phyloP scores from a whole-genome alignment of 768 basidiomycete genomes.

The Pisolithus tinctorius region DNA sequence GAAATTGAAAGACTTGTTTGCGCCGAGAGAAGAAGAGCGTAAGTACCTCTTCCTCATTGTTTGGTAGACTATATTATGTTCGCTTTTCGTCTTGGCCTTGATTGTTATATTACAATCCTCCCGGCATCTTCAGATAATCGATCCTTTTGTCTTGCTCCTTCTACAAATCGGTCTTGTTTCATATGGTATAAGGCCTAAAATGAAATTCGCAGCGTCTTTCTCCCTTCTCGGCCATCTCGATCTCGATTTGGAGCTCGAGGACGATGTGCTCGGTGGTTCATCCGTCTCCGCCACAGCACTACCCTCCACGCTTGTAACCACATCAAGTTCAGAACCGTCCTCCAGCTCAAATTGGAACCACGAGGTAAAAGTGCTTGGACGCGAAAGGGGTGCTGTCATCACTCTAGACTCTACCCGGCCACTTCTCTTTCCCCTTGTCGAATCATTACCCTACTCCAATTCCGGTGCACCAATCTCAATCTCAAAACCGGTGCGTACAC shows the following conservation, averaged over 20 bases:
- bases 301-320: neutral
- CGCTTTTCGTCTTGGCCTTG: neutral
- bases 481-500: slow-evolving; percentile 15
- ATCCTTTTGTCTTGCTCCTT: too few species aligned
- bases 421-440: slow-evolving; percentile 47
- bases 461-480: slow-evolving; percentile 10
- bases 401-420: too few species aligned
- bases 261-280: slow-evolving; percentile 34
- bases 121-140: too few species aligned
- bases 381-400: too few species aligned
- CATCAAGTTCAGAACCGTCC: too few species aligned
- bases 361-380: too few species aligned
- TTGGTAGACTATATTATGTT: too few species aligned
- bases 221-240: slow-evolving; percentile 70
- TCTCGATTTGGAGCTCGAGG: slow-evolving; percentile 67
- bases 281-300: slow-evolving; percentile 16
- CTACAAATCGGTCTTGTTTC: neutral
- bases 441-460: slow-evolving; percentile 14
- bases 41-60: slow-evolving; percentile 6
- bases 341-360: too few species aligned
- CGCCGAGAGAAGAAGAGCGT: slow-evolving; percentile 63
- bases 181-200: neutral
- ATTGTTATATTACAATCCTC: neutral
- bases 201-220: slow-evolving; percentile 44
- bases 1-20: slow-evolving; percentile 42